Evolutionary conservation across 768 basidiomycete genomes (phyloP).

Genomic region (Tricholoma furcatifolium): DNA sequence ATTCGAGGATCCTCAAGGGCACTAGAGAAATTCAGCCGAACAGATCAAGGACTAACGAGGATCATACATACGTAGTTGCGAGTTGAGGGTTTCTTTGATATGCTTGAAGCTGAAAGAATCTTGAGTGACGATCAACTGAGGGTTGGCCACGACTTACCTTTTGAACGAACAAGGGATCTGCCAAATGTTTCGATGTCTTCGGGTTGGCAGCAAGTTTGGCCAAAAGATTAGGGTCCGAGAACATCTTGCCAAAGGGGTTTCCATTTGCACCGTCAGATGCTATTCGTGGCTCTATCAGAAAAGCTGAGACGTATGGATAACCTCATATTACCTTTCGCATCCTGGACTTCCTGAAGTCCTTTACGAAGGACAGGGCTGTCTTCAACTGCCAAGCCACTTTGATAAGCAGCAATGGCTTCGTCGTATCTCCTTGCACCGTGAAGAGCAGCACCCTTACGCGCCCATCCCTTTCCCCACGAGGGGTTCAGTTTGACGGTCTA

Average conservation of each 20-base stretch:
- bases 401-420: slow-evolving; percentile 83
- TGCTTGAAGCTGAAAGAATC: slow-evolving; percentile 48
- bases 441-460: slow-evolving; percentile 89
- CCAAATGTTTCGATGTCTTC: slow-evolving; percentile 78
- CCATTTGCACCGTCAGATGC: slow-evolving; percentile 31
- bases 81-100: slow-evolving; percentile 69
- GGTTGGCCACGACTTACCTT: slow-evolving; percentile 38
- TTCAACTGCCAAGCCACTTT: slow-evolving; percentile 78
- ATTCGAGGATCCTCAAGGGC: slow-evolving; percentile 83
- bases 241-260: slow-evolving; percentile 68
- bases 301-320: neutral
- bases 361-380: slow-evolving; percentile 81
- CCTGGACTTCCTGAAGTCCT: slow-evolving; percentile 85
- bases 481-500: slow-evolving; percentile 82
- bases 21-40: slow-evolving; percentile 24
- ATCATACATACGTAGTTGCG: slow-evolving; percentile 50
- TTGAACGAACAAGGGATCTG: slow-evolving; percentile 80
- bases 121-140: neutral
- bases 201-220: slow-evolving; percentile 86
- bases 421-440: slow-evolving; percentile 79
- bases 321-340: slow-evolving; percentile 63
- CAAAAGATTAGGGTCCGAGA: slow-evolving; percentile 80
- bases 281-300: neutral
- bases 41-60: neutral
- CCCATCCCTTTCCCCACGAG: slow-evolving; percentile 87